Percentiles rank a stretch among this genome's conserved stretches.
Evolutionary conservation across 2,329 filamentous ascomycete species (phyloP).

Genomic region (Sporothrix brasiliensis): DNA sequence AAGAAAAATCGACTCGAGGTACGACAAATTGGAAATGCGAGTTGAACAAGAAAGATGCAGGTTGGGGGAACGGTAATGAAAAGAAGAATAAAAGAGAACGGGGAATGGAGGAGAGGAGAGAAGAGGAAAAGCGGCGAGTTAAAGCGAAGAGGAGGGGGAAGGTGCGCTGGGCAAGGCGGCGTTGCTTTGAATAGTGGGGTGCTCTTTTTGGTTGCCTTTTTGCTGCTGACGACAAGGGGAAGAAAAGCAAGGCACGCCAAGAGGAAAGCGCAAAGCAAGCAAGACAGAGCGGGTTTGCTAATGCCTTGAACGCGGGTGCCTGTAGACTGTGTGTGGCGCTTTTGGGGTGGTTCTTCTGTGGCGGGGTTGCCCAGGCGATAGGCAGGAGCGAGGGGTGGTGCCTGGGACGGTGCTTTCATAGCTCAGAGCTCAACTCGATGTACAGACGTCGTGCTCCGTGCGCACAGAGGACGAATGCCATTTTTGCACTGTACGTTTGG

Average conservation of each 20-base stretch:
- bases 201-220: background rate
- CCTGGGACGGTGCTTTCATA: background rate
- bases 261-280: background rate
- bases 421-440: background rate
- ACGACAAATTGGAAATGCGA: conserved; percentile 18
- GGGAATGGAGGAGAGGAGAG: background rate
- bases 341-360: conserved; percentile 1
- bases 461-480: background rate
- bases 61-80: background rate
- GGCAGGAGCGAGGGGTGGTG: conserved; percentile 18
- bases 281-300: background rate
- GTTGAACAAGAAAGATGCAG: background rate
- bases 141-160: conserved; percentile 23
- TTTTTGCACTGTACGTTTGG: conserved; percentile 17
- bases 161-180: conserved; percentile 14
- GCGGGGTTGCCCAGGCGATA: conserved; percentile 35
- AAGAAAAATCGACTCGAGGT: conserved; percentile 14
- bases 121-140: conserved; percentile 1
- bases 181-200: conserved; percentile 27
- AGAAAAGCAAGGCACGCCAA: conserved; percentile 18
- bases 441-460: background rate
- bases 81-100: background rate
- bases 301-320: background rate
- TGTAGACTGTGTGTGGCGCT: background rate
- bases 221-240: background rate